Evolutionary conservation across 306 rosid genomes (phyloP).

Genomic region (cucumber (Cucumis sativus)): Cucumber_9930_V3 NC_026659.2:24318501-24319000

Average conservation of each 20-base stretch:
- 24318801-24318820: too few relatives aligned
- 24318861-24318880: too few relatives aligned
- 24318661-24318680: not conserved
- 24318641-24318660: not conserved
- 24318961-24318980: too few relatives aligned
- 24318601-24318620: not conserved
- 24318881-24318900: too few relatives aligned
- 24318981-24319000: too few relatives aligned
- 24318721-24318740: not conserved
- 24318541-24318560: not conserved
- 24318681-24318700: constrained; percentile 1
- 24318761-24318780: too few relatives aligned
- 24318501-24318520: not conserved
- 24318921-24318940: too few relatives aligned
- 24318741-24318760: not conserved
- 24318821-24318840: too few relatives aligned
- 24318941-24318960: too few relatives aligned
- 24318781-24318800: too few relatives aligned
- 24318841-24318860: too few relatives aligned
- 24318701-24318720: not conserved
- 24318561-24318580: not conserved
- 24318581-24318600: not conserved
- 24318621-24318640: not conserved
- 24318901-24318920: too few relatives aligned
- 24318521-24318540: not conserved